Evolutionary conservation across 306 rosid species (phyloP).

Genomic region (Macrotyloma uniflorum): DNA sequence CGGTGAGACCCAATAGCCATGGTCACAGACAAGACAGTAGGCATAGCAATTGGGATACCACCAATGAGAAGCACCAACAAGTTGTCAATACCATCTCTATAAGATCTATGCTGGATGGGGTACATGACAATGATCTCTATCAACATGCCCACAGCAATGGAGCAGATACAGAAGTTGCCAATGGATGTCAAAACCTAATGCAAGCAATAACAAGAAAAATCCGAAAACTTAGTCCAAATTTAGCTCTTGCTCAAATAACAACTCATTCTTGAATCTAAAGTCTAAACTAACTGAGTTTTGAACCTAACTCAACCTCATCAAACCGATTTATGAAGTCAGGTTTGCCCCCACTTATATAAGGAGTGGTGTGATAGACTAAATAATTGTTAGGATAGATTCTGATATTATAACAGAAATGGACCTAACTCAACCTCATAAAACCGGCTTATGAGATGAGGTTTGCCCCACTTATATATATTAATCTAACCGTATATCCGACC

Average conservation of each 20-base stretch:
- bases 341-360: too few relatives aligned
- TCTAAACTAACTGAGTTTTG: background rate
- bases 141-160: conserved; percentile 72
- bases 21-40: too few relatives aligned
- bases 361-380: too few relatives aligned
- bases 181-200: conserved; percentile 81
- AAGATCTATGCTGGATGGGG: conserved; percentile 70
- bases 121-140: conserved; percentile 78
- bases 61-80: conserved; percentile 87
- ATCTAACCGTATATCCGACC: too few relatives aligned
- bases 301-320: too few relatives aligned
- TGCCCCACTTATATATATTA: too few relatives aligned
- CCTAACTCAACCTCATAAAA: too few relatives aligned
- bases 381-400: too few relatives aligned
- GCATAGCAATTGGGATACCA: conserved; percentile 91
- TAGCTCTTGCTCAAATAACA: background rate
- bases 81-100: conserved; percentile 86
- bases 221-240: conserved; percentile 16
- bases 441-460: too few relatives aligned
- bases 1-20: conserved; percentile 95
- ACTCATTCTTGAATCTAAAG: background rate
- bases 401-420: too few relatives aligned
- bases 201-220: conserved; percentile 12
- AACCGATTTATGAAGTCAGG: too few relatives aligned
- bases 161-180: conserved; percentile 88